These are phyloP conservation scores for Pinus albicaulis DNA, from an alignment of 75 land plant genomes.

Conservation along the genomic window DNA sequence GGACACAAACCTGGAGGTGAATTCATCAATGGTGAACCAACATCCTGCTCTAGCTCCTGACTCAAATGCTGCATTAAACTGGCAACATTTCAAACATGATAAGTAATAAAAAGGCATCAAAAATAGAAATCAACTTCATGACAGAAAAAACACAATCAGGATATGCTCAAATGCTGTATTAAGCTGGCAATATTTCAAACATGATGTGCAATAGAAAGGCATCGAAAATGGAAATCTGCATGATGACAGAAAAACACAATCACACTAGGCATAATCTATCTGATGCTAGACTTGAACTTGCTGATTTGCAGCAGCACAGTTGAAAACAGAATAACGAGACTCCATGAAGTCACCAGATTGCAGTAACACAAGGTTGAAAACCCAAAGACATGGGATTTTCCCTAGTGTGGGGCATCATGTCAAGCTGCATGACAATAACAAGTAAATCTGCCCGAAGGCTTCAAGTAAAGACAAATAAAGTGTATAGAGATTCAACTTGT, in stretches of 20 bases:
- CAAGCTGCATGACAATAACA: too few species aligned
- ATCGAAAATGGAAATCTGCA: not conserved
- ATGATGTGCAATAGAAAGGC: not conserved
- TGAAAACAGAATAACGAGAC: too few species aligned
- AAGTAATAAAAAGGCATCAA: not conserved
- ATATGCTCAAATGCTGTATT: constrained; percentile 69
- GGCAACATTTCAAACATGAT: constrained; percentile 5
- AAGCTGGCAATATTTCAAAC: constrained; percentile 39
- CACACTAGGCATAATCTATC: not conserved
- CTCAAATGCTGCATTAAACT: constrained; percentile 89
- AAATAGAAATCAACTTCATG: not conserved
- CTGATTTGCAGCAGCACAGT: not conserved
- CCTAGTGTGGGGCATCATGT: too few species aligned
- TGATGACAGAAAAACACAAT: not conserved
- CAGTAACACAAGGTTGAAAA: too few species aligned
- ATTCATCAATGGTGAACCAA: constrained; percentile 77
- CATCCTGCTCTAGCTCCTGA: constrained; percentile 84
- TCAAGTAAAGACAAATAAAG: too few species aligned
- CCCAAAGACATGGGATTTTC: too few species aligned
- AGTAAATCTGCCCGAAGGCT: too few species aligned
- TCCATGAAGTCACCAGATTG: too few species aligned
- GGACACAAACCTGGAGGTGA: constrained; percentile 82
- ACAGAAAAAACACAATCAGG: not conserved
- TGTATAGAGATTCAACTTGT: too few species aligned
- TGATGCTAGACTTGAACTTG: not conserved